Percentiles rank a stretch among this genome's conserved stretches.
Conservation (phyloP, 140 eudicot species). For the Cichorium intybus region DNA sequence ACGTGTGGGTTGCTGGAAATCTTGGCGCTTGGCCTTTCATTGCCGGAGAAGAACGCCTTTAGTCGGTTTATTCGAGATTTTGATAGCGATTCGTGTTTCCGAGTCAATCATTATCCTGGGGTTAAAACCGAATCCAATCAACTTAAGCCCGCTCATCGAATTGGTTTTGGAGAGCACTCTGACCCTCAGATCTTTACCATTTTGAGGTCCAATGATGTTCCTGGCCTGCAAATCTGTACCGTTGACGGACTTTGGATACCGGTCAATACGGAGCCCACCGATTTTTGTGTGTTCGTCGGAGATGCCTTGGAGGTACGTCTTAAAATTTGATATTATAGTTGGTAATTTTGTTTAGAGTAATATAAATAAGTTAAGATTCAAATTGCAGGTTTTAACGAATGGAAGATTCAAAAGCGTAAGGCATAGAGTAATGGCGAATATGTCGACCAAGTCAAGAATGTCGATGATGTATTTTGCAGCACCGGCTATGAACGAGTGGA, state of each 20-base stretch:
- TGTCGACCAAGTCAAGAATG: slow-evolving; percentile 48
- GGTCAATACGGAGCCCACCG: slow-evolving; percentile 53
- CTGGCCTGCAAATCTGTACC: slow-evolving; percentile 68
- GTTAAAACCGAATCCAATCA: neutral
- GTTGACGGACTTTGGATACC: slow-evolving; percentile 75
- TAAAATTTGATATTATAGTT: neutral
- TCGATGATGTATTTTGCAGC: slow-evolving; percentile 84
- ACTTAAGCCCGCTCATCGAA: slow-evolving; percentile 20
- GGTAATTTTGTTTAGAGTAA: neutral
- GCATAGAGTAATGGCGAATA: slow-evolving; percentile 61
- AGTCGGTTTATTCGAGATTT: slow-evolving; percentile 50
- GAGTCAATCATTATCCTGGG: slow-evolving; percentile 73
- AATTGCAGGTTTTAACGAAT: slow-evolving; percentile 65
- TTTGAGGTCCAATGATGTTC: slow-evolving; percentile 74
- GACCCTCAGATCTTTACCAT: slow-evolving; percentile 88
- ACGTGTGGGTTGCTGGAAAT: slow-evolving; percentile 62
- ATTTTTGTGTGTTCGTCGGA: slow-evolving; percentile 75
- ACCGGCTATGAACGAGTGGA: slow-evolving; percentile 48
- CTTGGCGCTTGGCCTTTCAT: slow-evolving; percentile 59
- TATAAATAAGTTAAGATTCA: neutral
- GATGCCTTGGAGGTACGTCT: slow-evolving; percentile 61
- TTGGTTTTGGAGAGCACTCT: slow-evolving; percentile 90
- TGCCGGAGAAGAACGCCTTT: slow-evolving; percentile 37
- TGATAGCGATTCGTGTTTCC: slow-evolving; percentile 59
- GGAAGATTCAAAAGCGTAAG: slow-evolving; percentile 69